phyloP scores from a whole-genome alignment of 176 grass and related monocot genomes.

The Thinopyrum elongatum region DNA sequence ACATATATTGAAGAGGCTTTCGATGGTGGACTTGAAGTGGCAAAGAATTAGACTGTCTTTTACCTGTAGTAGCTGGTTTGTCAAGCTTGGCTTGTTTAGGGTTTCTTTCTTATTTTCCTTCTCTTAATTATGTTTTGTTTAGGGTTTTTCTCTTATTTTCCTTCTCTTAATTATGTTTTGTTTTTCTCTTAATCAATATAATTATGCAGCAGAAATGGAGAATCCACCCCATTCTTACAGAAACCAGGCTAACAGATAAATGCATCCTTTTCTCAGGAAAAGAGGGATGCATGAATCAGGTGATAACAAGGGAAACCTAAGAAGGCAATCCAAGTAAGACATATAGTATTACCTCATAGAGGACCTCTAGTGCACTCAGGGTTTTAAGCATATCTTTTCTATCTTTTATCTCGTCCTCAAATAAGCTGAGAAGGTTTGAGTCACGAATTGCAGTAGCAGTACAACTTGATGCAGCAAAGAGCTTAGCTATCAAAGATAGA shows the following conservation, averaged over 20 bases:
- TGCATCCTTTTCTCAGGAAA: conserved; percentile 13
- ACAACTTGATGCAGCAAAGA: conserved; percentile 68
- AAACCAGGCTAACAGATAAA: neutral
- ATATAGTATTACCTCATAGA: conserved; percentile 68
- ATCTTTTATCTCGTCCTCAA: conserved; percentile 87
- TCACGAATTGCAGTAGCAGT: conserved; percentile 56
- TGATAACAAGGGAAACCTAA: neutral
- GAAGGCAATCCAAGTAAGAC: neutral
- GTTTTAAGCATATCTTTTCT: conserved; percentile 69
- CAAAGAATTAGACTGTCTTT: neutral
- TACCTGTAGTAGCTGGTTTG: neutral
- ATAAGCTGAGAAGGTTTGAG: conserved; percentile 80
- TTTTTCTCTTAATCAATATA: neutral
- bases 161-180: neutral
- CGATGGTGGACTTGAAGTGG: neutral
- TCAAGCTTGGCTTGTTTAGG: neutral
- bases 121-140: neutral
- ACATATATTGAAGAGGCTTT: neutral
- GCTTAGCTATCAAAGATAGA: conserved; percentile 81
- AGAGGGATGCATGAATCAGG: neutral
- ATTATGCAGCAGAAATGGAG: neutral
- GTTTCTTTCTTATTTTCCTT: neutral
- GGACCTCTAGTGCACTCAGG: conserved; percentile 80
- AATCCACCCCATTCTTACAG: neutral
- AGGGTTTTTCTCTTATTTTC: neutral